Evolutionary conservation across 768 basidiomycete genomes (phyloP).

Genomic region (Boletales sp.): DNA sequence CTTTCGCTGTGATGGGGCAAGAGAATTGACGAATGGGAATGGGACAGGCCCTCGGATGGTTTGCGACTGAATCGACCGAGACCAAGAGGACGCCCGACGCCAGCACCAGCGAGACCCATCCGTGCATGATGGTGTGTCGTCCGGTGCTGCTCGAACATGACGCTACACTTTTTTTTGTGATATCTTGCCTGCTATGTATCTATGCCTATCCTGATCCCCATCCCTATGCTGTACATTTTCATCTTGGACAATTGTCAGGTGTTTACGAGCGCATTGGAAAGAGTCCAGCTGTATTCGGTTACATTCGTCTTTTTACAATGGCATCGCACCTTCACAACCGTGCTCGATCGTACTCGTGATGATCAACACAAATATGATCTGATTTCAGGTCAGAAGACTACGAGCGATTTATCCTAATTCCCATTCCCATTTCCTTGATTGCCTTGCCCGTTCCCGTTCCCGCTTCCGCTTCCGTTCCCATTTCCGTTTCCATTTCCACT

Average conservation of each 20-base stretch:
- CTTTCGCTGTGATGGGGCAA: neutral
- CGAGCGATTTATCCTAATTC: too few relatives aligned
- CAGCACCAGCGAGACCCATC: slow-evolving; percentile 25
- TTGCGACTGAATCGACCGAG: slow-evolving; percentile 45
- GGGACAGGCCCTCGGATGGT: slow-evolving; percentile 37
- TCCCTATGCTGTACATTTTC: slow-evolving; percentile 24
- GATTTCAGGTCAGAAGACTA: too few relatives aligned
- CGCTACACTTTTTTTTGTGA: neutral
- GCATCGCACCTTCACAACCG: too few relatives aligned
- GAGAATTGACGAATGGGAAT: neutral
- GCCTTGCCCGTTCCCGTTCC: too few relatives aligned
- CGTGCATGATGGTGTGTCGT: slow-evolving; percentile 15
- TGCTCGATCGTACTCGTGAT: too few relatives aligned
- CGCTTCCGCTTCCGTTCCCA: slow-evolving; percentile 31
- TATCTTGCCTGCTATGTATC: slow-evolving; percentile 26
- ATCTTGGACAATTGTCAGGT: neutral
- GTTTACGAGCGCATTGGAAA: neutral
- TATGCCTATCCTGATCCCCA: slow-evolving; percentile 26
- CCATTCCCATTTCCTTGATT: too few relatives aligned
- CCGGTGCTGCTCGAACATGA: neutral
- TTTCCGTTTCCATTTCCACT: slow-evolving; percentile 38
- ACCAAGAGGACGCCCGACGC: slow-evolving; percentile 41
- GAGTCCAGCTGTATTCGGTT: slow-evolving; percentile 2
- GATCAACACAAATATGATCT: too few relatives aligned
- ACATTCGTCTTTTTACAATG: slow-evolving; percentile 3